These are phyloP conservation scores for Berberis thunbergii DNA, from an alignment of 164 flowering plant genomes.

Conservation along the genomic window DNA sequence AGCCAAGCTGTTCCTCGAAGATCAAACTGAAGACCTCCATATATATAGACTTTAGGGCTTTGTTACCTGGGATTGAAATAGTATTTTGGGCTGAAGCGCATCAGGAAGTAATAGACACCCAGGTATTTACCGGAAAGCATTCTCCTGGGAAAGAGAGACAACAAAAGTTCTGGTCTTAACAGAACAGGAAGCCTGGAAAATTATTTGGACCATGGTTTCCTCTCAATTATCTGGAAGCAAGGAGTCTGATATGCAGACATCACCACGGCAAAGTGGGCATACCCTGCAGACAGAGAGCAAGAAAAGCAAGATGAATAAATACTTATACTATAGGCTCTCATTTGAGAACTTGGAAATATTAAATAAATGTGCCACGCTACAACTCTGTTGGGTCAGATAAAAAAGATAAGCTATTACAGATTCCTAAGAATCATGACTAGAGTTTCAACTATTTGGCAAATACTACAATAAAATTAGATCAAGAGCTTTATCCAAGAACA, in stretches of 20 bases:
- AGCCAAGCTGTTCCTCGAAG: no score
- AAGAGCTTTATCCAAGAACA: not conserved
- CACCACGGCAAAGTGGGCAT: constrained; percentile 82
- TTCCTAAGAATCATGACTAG: not conserved
- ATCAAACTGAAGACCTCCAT: no score
- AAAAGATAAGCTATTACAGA: not conserved
- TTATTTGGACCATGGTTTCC: not conserved
- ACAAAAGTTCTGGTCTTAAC: not conserved
- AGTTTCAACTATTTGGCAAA: not conserved
- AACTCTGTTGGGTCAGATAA: not conserved
- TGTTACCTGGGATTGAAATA: no score
- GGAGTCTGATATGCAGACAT: constrained; percentile 45
- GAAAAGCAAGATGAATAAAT: not conserved
- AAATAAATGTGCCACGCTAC: not conserved
- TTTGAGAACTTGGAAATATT: not conserved
- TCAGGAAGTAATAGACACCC: no score
- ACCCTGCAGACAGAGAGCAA: constrained; percentile 34
- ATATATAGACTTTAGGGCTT: no score
- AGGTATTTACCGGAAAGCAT: no score
- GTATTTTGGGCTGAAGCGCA: no score
- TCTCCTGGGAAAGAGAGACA: no score
- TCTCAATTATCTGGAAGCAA: constrained; percentile 19
- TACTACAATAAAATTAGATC: not conserved
- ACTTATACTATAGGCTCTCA: not conserved
- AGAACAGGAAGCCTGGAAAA: not conserved